A percentile compares a stretch with the other conserved stretches of the same genome.
phyloP scores from a whole-genome alignment of 139 green algal species.

The Picochlorum sp. region DNA sequence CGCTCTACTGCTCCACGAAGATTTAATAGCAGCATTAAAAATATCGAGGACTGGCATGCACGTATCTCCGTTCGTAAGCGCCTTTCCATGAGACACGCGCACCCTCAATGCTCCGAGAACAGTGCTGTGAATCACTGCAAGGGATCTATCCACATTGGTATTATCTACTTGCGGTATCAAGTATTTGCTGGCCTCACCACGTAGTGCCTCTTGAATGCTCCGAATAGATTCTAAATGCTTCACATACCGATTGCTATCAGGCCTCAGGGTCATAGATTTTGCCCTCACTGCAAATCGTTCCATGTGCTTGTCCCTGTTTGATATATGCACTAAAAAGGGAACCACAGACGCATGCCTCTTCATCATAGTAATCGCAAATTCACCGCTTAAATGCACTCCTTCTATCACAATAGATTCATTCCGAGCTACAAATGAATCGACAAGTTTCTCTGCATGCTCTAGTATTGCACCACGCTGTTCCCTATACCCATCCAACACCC shows the following conservation, averaged over 20 bases:
- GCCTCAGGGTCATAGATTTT: constrained; percentile 90
- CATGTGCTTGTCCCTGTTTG: constrained; percentile 77
- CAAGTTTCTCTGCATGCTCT: constrained; percentile 32
- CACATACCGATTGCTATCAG: constrained; percentile 76
- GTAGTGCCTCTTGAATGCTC: constrained; percentile 77
- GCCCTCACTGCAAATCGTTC: constrained; percentile 89
- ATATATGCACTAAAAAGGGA: constrained; percentile 90
- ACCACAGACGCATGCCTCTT: constrained; percentile 50
- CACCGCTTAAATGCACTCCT: constrained; percentile 44
- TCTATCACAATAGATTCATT: constrained; percentile 63
- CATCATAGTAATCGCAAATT: constrained; percentile 65
- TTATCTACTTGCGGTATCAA: constrained; percentile 83
- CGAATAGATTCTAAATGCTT: constrained; percentile 76
- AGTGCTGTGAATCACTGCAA: constrained; percentile 82
- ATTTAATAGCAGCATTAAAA: background rate
- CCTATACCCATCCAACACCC: constrained; percentile 51
- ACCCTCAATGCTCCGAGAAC: constrained; percentile 58
- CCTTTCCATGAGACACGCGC: background rate
- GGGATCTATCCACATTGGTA: constrained; percentile 81
- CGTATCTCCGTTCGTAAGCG: background rate
- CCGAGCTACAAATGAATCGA: constrained; percentile 43
- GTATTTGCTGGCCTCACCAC: constrained; percentile 54
- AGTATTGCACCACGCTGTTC: constrained; percentile 6
- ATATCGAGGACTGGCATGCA: background rate
- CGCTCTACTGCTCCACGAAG: background rate